Percentiles rank a stretch among this genome's conserved stretches.
phyloP scores from a whole-genome alignment of 257 asterid species.

The Rubia yunnanensis region DNA sequence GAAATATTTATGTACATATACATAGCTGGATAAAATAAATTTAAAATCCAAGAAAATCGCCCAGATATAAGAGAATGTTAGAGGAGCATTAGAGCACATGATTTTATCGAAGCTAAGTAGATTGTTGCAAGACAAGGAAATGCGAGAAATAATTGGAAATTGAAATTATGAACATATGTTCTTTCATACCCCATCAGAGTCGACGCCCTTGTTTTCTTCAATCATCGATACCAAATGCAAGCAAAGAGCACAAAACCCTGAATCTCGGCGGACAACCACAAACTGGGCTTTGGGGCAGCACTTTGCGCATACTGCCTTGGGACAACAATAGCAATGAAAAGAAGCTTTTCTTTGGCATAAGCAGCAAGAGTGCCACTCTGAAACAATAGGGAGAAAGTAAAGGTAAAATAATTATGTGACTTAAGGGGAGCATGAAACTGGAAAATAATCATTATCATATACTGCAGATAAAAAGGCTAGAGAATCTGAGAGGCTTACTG shows the following conservation, averaged over 20 bases:
- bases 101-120: no score
- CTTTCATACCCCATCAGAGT: constrained; percentile 77
- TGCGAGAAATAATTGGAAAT: not conserved
- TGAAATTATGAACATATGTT: not conserved
- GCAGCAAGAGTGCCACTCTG: constrained; percentile 75
- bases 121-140: not conserved
- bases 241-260: constrained; percentile 68
- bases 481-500: constrained; percentile 34
- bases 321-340: constrained; percentile 62
- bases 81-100: no score
- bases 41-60: no score
- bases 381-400: constrained; percentile 9
- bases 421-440: not conserved
- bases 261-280: constrained; percentile 36
- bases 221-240: constrained; percentile 54
- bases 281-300: constrained; percentile 37
- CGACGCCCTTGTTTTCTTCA: constrained; percentile 42
- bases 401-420: not conserved
- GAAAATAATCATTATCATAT: no score
- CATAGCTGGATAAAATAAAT: no score
- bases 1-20: no score
- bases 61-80: no score
- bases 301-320: constrained; percentile 42
- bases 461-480: not conserved
- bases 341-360: constrained; percentile 31